Evolutionary conservation across 2,329 filamentous ascomycete species (phyloP), one percentile per base, ranked within the genome.

Genomic region (Fusarium nurragi): DNA sequence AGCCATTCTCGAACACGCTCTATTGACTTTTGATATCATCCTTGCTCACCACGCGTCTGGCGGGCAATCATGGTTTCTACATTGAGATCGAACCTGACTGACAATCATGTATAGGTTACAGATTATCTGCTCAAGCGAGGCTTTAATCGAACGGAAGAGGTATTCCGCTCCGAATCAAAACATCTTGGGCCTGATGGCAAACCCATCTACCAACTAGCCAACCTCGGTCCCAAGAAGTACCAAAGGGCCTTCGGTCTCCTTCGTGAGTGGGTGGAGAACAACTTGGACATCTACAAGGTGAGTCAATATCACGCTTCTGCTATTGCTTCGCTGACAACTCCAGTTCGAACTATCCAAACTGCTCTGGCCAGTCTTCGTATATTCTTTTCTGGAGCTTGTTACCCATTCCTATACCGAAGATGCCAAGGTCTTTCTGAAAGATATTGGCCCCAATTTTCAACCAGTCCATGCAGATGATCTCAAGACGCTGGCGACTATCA

Each of bases 51-150:
- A 16, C 34, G 11, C 22, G 21, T 25, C 16, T 38, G 19, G 16
- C 22, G 5, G 41, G 32, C 21, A 36, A 44, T 22, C 12, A 52
- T 50, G 49, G 21, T 26, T 13, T 12, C 30, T 16, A 19, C 11
- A 5, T 10, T 8, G 26, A 19, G 23, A 18, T 37, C n/a, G 10
- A 21, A 14, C 7, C 51, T 68, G 46, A 67, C 64, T 73, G 22
- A 23, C 12, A 8, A 16, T 19, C 3, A 26, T 5, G 3, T 5
- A 47, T 60, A 88, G 86, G 86, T 99, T 5, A 94, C 97, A 10
- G 95, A 99, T 71, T 99, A 99, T 76, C 84, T 99, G 1, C 87
- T 93, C 4, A 99, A 99, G 77, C 94, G 97, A 68, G 95, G 95
- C 0, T 99, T 97, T 77, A 93, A 89, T 51, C 86, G 91, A 22